Evolutionary conservation across 2,329 filamentous ascomycete species (phyloP).

Genomic region (Madurella fahalii): DNA sequence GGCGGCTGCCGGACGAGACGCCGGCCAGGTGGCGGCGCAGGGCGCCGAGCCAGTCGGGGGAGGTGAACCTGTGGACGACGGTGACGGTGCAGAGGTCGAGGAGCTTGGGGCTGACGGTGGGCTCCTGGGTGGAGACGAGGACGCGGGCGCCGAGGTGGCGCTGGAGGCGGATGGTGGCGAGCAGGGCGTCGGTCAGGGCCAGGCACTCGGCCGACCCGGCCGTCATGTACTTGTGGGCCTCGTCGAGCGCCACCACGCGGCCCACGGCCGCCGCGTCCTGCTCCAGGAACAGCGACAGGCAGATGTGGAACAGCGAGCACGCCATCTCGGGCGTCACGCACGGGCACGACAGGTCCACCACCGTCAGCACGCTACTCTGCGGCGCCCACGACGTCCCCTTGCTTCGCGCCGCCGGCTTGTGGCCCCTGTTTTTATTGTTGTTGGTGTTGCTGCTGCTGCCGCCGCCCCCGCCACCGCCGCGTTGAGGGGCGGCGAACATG

Average conservation of each 20-base stretch:
- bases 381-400: slow-evolving; percentile 30
- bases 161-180: slow-evolving; percentile 64
- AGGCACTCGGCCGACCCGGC: slow-evolving; percentile 49
- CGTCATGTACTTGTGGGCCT: slow-evolving; percentile 78
- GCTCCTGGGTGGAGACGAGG: slow-evolving; percentile 73
- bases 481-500: slow-evolving; percentile 4
- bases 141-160: slow-evolving; percentile 64
- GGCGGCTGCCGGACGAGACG: slow-evolving; percentile 20
- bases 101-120: slow-evolving; percentile 63
- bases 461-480: background rate
- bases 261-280: slow-evolving; percentile 43
- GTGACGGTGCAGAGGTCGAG: slow-evolving; percentile 70
- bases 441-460: too few species aligned
- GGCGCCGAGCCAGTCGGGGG: slow-evolving; percentile 32
- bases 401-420: background rate
- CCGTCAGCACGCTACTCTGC: slow-evolving; percentile 34
- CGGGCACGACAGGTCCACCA: slow-evolving; percentile 64
- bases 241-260: slow-evolving; percentile 65
- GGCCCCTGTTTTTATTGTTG: too few species aligned
- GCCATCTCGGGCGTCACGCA: slow-evolving; percentile 64
- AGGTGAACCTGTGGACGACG: slow-evolving; percentile 65
- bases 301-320: slow-evolving; percentile 70
- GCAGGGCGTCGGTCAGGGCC: slow-evolving; percentile 57
- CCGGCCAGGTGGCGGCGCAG: slow-evolving; percentile 31
- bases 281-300: slow-evolving; percentile 62